Evolutionary conservation across 1,139 yeast genomes (phyloP).

Genomic region (Hyphopichia pseudoburtonii): DNA sequence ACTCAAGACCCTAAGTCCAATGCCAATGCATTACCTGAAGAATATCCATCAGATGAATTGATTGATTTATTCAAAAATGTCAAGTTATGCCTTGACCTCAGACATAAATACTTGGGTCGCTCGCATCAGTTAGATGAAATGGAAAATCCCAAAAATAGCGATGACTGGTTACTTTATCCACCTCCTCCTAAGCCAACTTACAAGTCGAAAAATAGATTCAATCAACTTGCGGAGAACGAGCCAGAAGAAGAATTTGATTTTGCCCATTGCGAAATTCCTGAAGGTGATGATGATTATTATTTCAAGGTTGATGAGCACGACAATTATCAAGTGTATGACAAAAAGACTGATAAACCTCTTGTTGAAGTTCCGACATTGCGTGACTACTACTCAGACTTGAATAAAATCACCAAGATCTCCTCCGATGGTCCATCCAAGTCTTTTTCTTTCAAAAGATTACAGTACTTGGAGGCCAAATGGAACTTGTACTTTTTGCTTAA

Average conservation of each 20-base stretch:
- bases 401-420: conserved; percentile 65
- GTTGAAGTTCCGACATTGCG: conserved; percentile 72
- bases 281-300: conserved; percentile 45
- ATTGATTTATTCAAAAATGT: conserved; percentile 70
- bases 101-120: conserved; percentile 70
- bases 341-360: conserved; percentile 33
- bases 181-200: conserved; percentile 94
- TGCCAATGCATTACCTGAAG: conserved; percentile 62
- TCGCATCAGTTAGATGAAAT: conserved; percentile 67
- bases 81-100: conserved; percentile 65
- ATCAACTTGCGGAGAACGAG: conserved; percentile 45
- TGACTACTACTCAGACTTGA: conserved; percentile 84
- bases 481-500: conserved; percentile 82
- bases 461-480: conserved; percentile 96
- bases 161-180: conserved; percentile 81
- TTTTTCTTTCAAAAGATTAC: conserved; percentile 90
- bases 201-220: conserved; percentile 60
- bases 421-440: conserved; percentile 98
- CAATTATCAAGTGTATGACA: conserved; percentile 63
- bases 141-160: conserved; percentile 79
- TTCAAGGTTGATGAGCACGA: conserved; percentile 60
- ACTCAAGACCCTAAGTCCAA: conserved; percentile 16
- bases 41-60: conserved; percentile 68
- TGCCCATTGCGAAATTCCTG: conserved; percentile 65
- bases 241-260: conserved; percentile 58